Conservation (phyloP, 768 basidiomycete species). For the Naematelia encephala region DNA sequence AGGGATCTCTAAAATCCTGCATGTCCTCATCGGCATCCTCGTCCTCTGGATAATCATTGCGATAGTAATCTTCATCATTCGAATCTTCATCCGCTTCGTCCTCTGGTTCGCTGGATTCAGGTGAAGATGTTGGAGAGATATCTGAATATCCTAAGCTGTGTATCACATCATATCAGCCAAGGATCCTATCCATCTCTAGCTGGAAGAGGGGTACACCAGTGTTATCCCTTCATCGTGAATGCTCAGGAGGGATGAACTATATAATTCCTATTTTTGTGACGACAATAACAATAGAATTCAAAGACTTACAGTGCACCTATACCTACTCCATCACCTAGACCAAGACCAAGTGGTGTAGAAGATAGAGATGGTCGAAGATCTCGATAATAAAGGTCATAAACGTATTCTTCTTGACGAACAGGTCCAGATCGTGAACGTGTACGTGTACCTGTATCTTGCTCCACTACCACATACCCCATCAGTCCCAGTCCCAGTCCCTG, state of each 20-base stretch:
- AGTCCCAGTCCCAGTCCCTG: conserved; percentile 2
- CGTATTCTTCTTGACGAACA: conserved; percentile 36
- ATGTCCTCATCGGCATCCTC: conserved; percentile 47
- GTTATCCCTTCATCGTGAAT: too few species aligned
- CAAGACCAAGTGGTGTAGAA: conserved; percentile 21
- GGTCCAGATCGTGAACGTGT: conserved; percentile 8
- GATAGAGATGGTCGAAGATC: conserved; percentile 20
- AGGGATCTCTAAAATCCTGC: conserved; percentile 32
- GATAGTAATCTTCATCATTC: conserved; percentile 45
- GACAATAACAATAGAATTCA: neutral
- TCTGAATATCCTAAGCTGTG: conserved; percentile 37
- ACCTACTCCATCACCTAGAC: conserved; percentile 35
- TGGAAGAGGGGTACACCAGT: too few species aligned
- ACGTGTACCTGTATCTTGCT: conserved; percentile 1
- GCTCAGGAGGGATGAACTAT: too few species aligned
- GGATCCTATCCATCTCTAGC: too few species aligned
- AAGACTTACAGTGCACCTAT: conserved; percentile 32
- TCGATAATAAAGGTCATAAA: conserved; percentile 50
- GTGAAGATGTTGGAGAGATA: conserved; percentile 34
- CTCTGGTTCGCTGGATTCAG: conserved; percentile 37
- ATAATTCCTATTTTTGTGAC: too few species aligned
- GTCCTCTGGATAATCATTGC: conserved; percentile 48
- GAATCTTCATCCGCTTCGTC: conserved; percentile 48
- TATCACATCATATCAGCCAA: neutral
- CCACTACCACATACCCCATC: conserved; percentile 2